phyloP scores from a whole-genome alignment of 2,329 filamentous ascomycete species.

The Stagonosporopsis rhizophila region DNA sequence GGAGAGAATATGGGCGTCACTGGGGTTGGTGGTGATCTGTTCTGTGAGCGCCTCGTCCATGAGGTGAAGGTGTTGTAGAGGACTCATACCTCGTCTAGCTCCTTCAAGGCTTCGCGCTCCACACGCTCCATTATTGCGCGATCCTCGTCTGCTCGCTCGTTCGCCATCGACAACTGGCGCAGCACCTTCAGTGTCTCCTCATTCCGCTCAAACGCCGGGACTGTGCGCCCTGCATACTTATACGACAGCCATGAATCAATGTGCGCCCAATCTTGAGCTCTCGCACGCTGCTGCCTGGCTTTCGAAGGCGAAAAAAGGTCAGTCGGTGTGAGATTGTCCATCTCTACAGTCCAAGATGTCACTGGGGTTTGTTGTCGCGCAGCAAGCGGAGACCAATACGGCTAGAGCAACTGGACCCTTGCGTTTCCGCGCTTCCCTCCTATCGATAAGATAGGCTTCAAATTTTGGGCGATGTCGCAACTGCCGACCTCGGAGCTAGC shows the following conservation, averaged over 20 bases:
- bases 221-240: conserved; percentile 69
- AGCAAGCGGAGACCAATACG: conserved; percentile 5
- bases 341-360: not conserved
- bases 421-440: not conserved
- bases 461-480: conserved; percentile 28
- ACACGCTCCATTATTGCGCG: conserved; percentile 63
- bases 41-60: conserved; percentile 18
- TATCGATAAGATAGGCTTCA: conserved; percentile 49
- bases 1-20: conserved; percentile 35
- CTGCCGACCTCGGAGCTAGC: conserved; percentile 45
- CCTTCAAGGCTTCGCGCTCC: conserved; percentile 66
- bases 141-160: conserved; percentile 80
- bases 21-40: conserved; percentile 31
- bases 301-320: conserved; percentile 67
- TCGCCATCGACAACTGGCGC: conserved; percentile 74
- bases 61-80: conserved; percentile 12
- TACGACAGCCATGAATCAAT: conserved; percentile 80
- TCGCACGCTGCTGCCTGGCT: conserved; percentile 76
- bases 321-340: conserved; percentile 48
- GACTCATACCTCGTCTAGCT: conserved; percentile 53
- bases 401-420: conserved; percentile 3
- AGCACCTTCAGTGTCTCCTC: conserved; percentile 79
- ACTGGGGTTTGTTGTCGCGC: conserved; percentile 12
- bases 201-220: conserved; percentile 85
- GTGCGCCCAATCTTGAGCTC: conserved; percentile 89